Percentiles rank a stretch among this genome's conserved stretches.
phyloP scores from a whole-genome alignment of 305 asterid genomes.

The Fraxinus platypoda region DNA sequence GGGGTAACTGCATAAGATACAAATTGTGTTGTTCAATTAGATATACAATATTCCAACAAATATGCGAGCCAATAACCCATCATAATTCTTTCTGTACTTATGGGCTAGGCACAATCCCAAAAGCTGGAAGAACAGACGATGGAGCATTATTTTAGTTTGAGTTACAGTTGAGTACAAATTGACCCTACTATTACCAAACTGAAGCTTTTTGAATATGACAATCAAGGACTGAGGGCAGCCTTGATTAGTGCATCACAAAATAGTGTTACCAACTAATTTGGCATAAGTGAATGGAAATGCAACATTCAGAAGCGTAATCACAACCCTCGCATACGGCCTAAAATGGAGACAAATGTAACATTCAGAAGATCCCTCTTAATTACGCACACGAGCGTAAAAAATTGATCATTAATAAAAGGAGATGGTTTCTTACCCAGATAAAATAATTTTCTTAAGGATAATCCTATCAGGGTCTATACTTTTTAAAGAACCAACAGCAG shows the following conservation, averaged over 20 bases:
- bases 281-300: background rate
- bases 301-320: background rate
- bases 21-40: constrained; percentile 23
- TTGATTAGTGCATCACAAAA: background rate
- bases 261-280: background rate
- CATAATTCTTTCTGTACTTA: background rate
- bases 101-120: background rate
- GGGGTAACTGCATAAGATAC: constrained; percentile 75
- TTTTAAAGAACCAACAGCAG: constrained; percentile 83
- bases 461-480: constrained; percentile 82
- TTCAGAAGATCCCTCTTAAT: background rate
- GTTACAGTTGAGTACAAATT: background rate
- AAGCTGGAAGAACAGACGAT: background rate
- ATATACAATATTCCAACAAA: background rate
- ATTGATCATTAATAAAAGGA: background rate
- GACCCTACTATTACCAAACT: background rate
- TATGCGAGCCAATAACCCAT: background rate
- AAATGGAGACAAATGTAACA: background rate
- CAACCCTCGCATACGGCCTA: background rate
- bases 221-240: background rate
- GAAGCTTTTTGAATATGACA: background rate
- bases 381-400: background rate
- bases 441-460: constrained; percentile 78
- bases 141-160: background rate
- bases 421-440: constrained; percentile 71